Percentiles rank a stretch among this genome's conserved stretches.
These are phyloP conservation scores for Penicillium sclerotiorum DNA, from an alignment of 2,329 filamentous ascomycete species.

Conservation along the genomic window DNA sequence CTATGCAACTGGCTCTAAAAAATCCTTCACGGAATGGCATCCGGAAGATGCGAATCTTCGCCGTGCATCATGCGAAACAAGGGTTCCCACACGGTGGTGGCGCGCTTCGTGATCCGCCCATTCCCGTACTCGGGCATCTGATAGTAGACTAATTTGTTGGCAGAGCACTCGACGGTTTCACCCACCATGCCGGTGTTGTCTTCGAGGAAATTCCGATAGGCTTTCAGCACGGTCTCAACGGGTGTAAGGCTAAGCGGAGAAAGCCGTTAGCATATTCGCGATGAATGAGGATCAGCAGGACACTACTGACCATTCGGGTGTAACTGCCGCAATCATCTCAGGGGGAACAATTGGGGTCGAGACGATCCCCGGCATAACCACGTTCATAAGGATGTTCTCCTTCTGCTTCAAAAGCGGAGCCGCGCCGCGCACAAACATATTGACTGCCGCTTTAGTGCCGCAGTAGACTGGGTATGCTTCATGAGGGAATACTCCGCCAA, in stretches of 20 bases:
- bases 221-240: slow-evolving; percentile 48
- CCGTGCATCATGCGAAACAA: slow-evolving; percentile 51
- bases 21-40: slow-evolving; percentile 41
- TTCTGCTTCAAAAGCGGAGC: slow-evolving; percentile 47
- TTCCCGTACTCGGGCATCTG: slow-evolving; percentile 43
- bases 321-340: slow-evolving; percentile 48
- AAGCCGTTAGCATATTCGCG: too few species aligned
- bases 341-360: slow-evolving; percentile 50
- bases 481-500: slow-evolving; percentile 50
- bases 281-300: not conserved
- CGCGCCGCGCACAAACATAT: slow-evolving; percentile 44
- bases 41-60: slow-evolving; percentile 45
- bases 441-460: slow-evolving; percentile 55
- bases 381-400: slow-evolving; percentile 54
- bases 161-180: slow-evolving; percentile 50
- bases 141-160: slow-evolving; percentile 44
- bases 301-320: slow-evolving; percentile 29
- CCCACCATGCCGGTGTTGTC: slow-evolving; percentile 47
- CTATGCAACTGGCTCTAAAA: too few species aligned
- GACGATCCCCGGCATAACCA: slow-evolving; percentile 53
- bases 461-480: slow-evolving; percentile 53
- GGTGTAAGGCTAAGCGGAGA: slow-evolving; percentile 45
- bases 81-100: slow-evolving; percentile 53
- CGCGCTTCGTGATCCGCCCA: slow-evolving; percentile 46
- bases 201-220: slow-evolving; percentile 51